Conservation (phyloP, 306 rosid species). For the Cicer bijugum region DNA sequence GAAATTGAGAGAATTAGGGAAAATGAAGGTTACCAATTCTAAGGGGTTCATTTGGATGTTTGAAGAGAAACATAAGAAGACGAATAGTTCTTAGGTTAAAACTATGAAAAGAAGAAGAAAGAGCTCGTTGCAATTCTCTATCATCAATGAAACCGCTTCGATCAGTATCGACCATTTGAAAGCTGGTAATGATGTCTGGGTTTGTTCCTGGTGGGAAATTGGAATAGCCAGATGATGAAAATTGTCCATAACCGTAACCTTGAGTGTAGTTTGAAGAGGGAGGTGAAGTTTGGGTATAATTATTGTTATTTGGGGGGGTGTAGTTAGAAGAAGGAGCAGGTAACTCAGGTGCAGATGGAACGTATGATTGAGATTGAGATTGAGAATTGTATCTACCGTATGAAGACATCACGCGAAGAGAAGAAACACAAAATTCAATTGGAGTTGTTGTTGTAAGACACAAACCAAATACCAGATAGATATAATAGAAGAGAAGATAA, state of each 20-base stretch:
- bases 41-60: constrained; percentile 54
- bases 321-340: constrained; percentile 44
- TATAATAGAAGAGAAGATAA: not conserved
- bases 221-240: constrained; percentile 41
- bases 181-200: constrained; percentile 71
- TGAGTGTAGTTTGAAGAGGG: constrained; percentile 29
- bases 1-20: not conserved
- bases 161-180: constrained; percentile 82
- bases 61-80: constrained; percentile 79
- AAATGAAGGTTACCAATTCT: constrained; percentile 53
- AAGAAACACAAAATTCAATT: not conserved
- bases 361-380: constrained; percentile 48
- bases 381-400: constrained; percentile 49
- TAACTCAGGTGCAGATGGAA: constrained; percentile 68
- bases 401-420: constrained; percentile 55
- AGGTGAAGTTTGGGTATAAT: constrained; percentile 34
- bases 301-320: constrained; percentile 12
- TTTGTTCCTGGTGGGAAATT: constrained; percentile 71
- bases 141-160: constrained; percentile 85
- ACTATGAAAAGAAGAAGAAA: constrained; percentile 71
- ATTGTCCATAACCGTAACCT: constrained; percentile 39
- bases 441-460: not conserved
- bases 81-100: constrained; percentile 80
- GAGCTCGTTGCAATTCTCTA: constrained; percentile 77
- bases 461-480: not conserved